Evolutionary conservation across 2,329 filamentous ascomycete species (phyloP), one percentile per base, ranked within the genome.

Genomic region (Fusarium sp.): DNA sequence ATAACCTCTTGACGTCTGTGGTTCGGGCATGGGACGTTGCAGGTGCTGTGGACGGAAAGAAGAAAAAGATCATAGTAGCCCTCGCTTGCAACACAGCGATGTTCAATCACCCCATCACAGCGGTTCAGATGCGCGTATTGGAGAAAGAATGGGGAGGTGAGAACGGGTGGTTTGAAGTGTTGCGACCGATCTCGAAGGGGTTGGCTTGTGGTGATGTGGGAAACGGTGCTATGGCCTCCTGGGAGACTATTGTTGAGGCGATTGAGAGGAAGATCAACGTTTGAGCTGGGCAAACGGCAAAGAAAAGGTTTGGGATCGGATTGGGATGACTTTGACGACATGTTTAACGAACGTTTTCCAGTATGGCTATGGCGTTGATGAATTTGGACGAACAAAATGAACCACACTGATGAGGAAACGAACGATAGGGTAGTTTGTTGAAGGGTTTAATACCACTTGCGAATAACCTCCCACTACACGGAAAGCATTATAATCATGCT

Each of bases 61-160:
- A 85, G 78, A 91, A 91, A 78, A 87, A 84, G 68, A 93, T 97
- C 36, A 74, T 96, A 3, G 91, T 95, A 1, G 92, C 92, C 4
- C 90, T 91, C 2, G 90, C 92, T 31, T 97, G 97, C 93, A 97
- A 98, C 78, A 94, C 89, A 24, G 90, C 91, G 6, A 97, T 97
- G 95, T 97, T 92, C 91, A 84, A 85, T 57, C 94, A 98, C 77
- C 95, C 94, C 3, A 83, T 97, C 45, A 97, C 95, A 1, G 85
- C 81, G 50, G 88, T 87, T 67, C 93, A 97, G 68, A 80, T 97
- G 38, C 81, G 81, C 40, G 82, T 92, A 0, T 81, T 98, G 46
- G 86, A 90, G 67, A 86, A 91, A 48, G 92, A 94, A 60, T 97
- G 94, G 94, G 91, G 90, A 7, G 81, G 79, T 3, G 70, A 78